Conservation (phyloP, 805 yeast genomes). For the Ogataea siamensis region DNA sequence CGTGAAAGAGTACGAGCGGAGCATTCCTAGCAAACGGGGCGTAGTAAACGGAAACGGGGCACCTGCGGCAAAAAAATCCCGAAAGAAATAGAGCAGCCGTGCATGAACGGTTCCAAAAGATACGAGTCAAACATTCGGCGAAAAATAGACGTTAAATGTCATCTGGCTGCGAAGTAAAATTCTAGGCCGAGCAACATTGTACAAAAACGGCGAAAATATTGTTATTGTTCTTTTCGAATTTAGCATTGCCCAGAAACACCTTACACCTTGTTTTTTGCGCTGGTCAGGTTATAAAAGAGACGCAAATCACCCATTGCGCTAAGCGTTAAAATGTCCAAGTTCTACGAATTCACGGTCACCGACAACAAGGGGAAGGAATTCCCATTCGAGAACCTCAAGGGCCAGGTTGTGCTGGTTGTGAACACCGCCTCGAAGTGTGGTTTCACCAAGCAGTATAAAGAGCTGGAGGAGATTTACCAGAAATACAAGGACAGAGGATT, state of each 20-base stretch:
- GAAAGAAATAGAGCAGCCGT: neutral
- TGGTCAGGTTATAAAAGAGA: neutral
- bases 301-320: neutral
- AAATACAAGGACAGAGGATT: conserved; percentile 64
- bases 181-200: neutral
- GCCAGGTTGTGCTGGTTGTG: conserved; percentile 79
- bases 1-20: conserved; percentile 62
- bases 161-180: neutral
- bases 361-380: conserved; percentile 60
- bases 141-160: conserved; percentile 1
- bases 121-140: conserved; percentile 4
- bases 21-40: conserved; percentile 9
- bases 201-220: neutral
- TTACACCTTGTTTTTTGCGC: neutral
- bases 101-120: neutral
- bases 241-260: too few species aligned
- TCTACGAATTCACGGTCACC: conserved; percentile 66
- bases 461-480: conserved; percentile 64
- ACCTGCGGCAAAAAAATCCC: conserved; percentile 1
- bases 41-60: neutral
- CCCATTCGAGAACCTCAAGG: conserved; percentile 61
- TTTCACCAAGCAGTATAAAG: conserved; percentile 73
- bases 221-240: too few species aligned
- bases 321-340: conserved; percentile 43
- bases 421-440: conserved; percentile 88